phyloP scores from a whole-genome alignment of 305 asterid species.

The Euphrasia arctica region DNA sequence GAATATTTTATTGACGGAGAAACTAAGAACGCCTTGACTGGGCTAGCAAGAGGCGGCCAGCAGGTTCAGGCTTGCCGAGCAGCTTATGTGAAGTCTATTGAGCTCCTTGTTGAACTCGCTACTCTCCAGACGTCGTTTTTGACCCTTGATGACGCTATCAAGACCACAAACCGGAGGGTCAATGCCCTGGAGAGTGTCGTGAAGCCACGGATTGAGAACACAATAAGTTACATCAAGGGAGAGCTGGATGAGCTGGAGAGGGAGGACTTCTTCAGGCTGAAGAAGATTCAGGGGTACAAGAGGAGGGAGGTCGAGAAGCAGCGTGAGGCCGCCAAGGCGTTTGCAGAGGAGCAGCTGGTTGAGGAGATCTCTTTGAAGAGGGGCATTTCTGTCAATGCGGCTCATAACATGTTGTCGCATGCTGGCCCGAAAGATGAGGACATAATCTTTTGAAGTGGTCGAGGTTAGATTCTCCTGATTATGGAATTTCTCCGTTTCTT shows the following conservation, averaged over 20 bases:
- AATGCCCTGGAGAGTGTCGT: constrained; percentile 86
- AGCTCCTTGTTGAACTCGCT: constrained; percentile 86
- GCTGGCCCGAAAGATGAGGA: constrained; percentile 59
- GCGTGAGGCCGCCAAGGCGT: constrained; percentile 53
- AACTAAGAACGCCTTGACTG: constrained; percentile 75
- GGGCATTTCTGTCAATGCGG: constrained; percentile 46
- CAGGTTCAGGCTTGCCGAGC: constrained; percentile 82
- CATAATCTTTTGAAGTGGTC: constrained; percentile 62
- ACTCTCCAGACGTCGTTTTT: constrained; percentile 82
- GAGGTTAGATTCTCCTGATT: not conserved
- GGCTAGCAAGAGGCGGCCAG: constrained; percentile 88
- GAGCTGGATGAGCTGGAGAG: constrained; percentile 83
- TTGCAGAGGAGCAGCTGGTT: constrained; percentile 50
- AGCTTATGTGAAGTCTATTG: constrained; percentile 78
- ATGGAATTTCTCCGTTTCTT: constrained; percentile 27
- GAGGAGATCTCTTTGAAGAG: constrained; percentile 48
- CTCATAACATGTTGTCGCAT: constrained; percentile 43
- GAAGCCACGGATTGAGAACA: constrained; percentile 78
- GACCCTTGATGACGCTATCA: constrained; percentile 71
- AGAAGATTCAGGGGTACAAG: constrained; percentile 89
- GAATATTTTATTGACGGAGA: constrained; percentile 65
- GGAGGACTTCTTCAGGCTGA: constrained; percentile 88
- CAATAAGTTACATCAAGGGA: constrained; percentile 72
- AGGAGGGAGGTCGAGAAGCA: constrained; percentile 67
- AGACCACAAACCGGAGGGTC: constrained; percentile 85